Evolutionary conservation across 805 yeast species (phyloP), one percentile per base, ranked within the genome.

Genomic region (Martiniozyma abietophila): DNA sequence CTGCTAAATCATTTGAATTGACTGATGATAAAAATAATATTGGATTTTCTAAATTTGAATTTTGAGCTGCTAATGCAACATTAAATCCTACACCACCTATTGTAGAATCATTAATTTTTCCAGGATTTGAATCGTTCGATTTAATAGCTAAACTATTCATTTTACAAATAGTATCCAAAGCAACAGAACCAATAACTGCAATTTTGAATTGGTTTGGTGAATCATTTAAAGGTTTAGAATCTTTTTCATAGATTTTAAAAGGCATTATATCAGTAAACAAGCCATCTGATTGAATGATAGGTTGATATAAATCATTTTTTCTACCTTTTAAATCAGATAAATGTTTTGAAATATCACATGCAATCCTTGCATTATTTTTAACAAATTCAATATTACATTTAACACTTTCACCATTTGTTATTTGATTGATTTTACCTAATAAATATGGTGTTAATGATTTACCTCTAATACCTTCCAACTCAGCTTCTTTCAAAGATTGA

Each of bases 11-110:
- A n/a, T 64, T 48, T 17, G 34, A 29, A 3, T 83, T 85, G 5
- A 83, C 62, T 5, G 68, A 63, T 0, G 86, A 72, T 0, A 84
- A 54, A 21, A 83, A 42, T 12, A 52, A 27, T 1, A 48, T 39
- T 2, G 50, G 62, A 16, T 69, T 58, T 1, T 60, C 44, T 0
- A 50, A 22, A n/a, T 41, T 47, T 3, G 43, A 45, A 32, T 41
- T 50, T 2, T 39, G 31, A 3, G 43, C 40, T 0, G 92, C 89
- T n/a, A 70, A 48, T 0, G 83, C 76, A 11, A 85, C 76, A 47
- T 86, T 85, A 51, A 70, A 76, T 0, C 85, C 96, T 2, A 85
- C 95, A 1, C 95, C 96, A 1, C 95, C 96, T 7, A 83, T 51
- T 0, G 79, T 63, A 3, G 76, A 65, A 1, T 54, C 46, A 5